Evolutionary conservation across 2,329 filamentous ascomycete species (phyloP).

Genomic region (Fusarium scirpi): DNA sequence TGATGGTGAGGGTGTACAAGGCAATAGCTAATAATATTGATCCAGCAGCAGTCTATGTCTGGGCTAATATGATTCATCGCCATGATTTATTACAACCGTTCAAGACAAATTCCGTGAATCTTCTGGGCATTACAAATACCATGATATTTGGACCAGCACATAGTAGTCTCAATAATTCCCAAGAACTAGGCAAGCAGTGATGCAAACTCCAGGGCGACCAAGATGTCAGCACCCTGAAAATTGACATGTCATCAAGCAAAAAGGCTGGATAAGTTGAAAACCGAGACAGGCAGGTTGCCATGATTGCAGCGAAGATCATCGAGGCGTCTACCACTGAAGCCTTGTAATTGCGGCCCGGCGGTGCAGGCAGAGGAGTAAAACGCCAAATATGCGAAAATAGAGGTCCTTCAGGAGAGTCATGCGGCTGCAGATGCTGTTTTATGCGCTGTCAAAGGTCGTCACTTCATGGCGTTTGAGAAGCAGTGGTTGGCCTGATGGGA

Average conservation of each 20-base stretch:
- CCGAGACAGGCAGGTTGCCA: slow-evolving; percentile 31
- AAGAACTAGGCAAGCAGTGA: slow-evolving; percentile 19
- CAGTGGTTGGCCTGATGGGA: slow-evolving; percentile 34
- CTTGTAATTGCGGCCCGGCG: slow-evolving; percentile 11
- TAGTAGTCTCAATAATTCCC: not conserved
- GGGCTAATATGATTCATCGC: not conserved
- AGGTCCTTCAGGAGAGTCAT: slow-evolving; percentile 36
- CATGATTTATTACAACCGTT: not conserved
- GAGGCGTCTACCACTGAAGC: slow-evolving; percentile 8
- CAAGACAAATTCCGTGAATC: not conserved
- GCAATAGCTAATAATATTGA: not conserved
- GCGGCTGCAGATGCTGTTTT: slow-evolving; percentile 43
- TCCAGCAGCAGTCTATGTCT: not conserved
- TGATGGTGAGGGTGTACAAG: not conserved
- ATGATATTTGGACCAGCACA: slow-evolving; percentile 1
- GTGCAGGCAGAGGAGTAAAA: slow-evolving; percentile 35
- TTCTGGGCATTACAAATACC: not conserved
- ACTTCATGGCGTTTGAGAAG: slow-evolving; percentile 24
- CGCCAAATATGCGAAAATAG: slow-evolving; percentile 33
- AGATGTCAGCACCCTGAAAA: slow-evolving; percentile 16
- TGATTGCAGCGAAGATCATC: slow-evolving; percentile 24
- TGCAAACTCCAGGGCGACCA: slow-evolving; percentile 24
- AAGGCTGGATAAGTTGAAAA: slow-evolving; percentile 26
- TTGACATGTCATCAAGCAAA: slow-evolving; percentile 42
- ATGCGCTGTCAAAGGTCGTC: slow-evolving; percentile 44